phyloP scores from a whole-genome alignment of 163 green algal species.

The Volvox carteri region DNA sequence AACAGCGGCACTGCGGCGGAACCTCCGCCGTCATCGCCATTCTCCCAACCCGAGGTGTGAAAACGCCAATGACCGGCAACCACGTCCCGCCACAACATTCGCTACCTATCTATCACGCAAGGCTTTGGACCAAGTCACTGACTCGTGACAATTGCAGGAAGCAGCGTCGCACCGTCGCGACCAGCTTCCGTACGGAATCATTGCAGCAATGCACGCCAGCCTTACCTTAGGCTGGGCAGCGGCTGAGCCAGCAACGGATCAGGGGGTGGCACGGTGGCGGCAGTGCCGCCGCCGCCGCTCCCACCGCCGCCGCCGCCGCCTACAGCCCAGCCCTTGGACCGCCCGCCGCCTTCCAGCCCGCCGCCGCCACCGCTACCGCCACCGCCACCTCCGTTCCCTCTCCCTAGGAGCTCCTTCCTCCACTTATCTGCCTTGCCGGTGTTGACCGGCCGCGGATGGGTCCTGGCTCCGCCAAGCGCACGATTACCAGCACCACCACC shows the following conservation, averaged over 20 bases:
- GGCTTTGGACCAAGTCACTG: too few species aligned
- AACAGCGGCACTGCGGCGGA: background rate
- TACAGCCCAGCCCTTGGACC: background rate
- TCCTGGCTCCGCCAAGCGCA: background rate
- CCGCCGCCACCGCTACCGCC: background rate
- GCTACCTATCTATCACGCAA: too few species aligned
- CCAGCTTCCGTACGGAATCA: too few species aligned
- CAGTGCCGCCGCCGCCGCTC: background rate
- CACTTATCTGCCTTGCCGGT: slow-evolving; percentile 45
- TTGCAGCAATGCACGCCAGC: too few species aligned
- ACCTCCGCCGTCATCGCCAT: background rate
- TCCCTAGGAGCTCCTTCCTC: slow-evolving; percentile 33
- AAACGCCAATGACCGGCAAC: too few species aligned
- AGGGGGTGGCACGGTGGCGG: background rate
- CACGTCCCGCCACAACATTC: too few species aligned
- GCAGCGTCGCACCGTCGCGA: too few species aligned
- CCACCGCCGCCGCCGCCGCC: slow-evolving; percentile 28
- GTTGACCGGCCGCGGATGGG: background rate
- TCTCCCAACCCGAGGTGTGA: too few species aligned
- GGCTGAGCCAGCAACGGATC: slow-evolving; percentile 37
- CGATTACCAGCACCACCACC: too few species aligned
- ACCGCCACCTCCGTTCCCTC: background rate
- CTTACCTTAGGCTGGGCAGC: slow-evolving; percentile 14
- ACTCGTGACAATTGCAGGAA: too few species aligned
- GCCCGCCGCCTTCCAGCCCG: background rate